phyloP scores from a whole-genome alignment of 192 early-diverging fungal genomes.

The Ramicandelaber brevisporus region DNA sequence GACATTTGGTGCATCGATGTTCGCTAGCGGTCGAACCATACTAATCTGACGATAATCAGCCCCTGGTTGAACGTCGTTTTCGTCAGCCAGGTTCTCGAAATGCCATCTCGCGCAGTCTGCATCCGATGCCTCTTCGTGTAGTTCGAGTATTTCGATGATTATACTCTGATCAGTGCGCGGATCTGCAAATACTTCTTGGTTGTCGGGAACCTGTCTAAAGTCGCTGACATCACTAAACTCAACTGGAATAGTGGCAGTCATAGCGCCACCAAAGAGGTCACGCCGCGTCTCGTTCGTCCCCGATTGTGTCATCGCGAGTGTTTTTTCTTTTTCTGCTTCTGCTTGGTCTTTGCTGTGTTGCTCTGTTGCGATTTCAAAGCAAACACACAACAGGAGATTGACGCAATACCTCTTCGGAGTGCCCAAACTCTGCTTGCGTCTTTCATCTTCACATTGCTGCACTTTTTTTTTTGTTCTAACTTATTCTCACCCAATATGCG shows the following conservation, averaged over 20 bases:
- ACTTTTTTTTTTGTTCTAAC: too few relatives aligned
- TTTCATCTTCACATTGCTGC: too few relatives aligned
- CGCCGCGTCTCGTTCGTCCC: too few relatives aligned
- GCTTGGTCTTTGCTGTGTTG: too few relatives aligned
- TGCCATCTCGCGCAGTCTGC: slow-evolving; percentile 34
- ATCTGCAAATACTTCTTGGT: slow-evolving; percentile 79
- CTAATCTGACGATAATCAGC: not conserved
- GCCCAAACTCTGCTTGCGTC: too few relatives aligned
- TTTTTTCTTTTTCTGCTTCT: too few relatives aligned
- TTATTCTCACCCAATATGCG: too few relatives aligned
- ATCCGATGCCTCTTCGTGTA: slow-evolving; percentile 16
- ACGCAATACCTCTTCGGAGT: too few relatives aligned
- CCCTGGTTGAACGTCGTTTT: slow-evolving; percentile 31
- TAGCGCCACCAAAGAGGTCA: slow-evolving; percentile 44
- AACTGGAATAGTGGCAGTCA: slow-evolving; percentile 26
- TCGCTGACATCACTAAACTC: slow-evolving; percentile 34
- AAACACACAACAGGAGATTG: too few relatives aligned
- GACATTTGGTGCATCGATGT: not conserved
- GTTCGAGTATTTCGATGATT: slow-evolving; percentile 67
- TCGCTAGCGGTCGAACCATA: not conserved
- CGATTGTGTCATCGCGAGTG: too few relatives aligned
- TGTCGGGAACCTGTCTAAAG: slow-evolving; percentile 62
- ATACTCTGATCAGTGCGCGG: slow-evolving; percentile 44
- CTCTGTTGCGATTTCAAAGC: too few relatives aligned
- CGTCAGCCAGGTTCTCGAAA: slow-evolving; percentile 47